A percentile compares a stretch with the other conserved stretches of the same genome.
Evolutionary conservation across 192 early-diverging fungal genomes (phyloP).

Genomic region (Endogone sp.): DNA sequence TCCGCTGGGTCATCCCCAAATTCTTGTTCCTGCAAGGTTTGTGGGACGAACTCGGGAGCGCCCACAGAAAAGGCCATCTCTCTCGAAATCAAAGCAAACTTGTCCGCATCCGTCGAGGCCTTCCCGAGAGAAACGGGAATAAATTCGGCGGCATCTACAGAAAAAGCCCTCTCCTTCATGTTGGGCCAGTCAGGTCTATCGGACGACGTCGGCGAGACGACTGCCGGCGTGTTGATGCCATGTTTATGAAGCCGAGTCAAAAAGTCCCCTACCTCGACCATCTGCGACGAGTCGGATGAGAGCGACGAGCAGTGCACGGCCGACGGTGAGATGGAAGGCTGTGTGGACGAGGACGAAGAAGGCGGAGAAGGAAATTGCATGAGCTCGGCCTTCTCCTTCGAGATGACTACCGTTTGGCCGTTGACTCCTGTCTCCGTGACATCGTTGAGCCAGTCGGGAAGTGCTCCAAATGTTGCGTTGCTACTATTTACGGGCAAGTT

Average conservation of each 20-base stretch:
- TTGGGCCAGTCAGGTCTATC: too few relatives aligned
- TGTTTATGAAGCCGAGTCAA: neutral
- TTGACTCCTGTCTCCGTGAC: neutral
- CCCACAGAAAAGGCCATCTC: neutral
- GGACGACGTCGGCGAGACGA: too few relatives aligned
- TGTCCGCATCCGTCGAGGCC: neutral
- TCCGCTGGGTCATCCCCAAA: neutral
- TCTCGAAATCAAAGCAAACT: neutral
- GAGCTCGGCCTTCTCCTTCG: neutral
- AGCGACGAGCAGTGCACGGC: neutral
- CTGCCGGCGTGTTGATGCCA: neutral
- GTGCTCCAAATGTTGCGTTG: neutral
- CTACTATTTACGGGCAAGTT: too few relatives aligned
- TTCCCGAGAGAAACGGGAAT: too few relatives aligned
- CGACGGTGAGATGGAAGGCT: neutral
- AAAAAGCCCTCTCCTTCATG: too few relatives aligned
- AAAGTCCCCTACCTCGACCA: neutral
- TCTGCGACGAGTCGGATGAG: neutral
- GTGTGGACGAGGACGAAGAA: neutral
- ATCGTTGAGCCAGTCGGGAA: neutral
- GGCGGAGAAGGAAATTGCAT: neutral
- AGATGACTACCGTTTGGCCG: neutral
- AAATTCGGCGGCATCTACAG: too few relatives aligned
- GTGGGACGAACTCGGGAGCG: neutral
- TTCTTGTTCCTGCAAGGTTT: neutral